These are phyloP conservation scores for Exophiala dermatitidis DNA, from an alignment of 2,329 filamentous ascomycete species.

Conservation along the genomic window DNA sequence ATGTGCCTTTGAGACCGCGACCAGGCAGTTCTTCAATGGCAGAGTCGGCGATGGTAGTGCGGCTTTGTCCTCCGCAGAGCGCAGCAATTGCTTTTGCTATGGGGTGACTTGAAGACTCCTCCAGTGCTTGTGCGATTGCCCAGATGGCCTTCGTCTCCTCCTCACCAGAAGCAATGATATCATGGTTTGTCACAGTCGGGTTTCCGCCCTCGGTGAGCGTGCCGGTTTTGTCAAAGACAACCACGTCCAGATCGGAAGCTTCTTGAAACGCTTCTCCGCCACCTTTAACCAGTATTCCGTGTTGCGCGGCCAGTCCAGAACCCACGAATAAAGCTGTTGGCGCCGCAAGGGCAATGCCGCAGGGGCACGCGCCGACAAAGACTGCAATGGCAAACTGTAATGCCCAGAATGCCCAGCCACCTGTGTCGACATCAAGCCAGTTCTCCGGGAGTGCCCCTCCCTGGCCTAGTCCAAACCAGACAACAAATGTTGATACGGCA, in stretches of 20 bases:
- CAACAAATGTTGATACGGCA: conserved; percentile 41
- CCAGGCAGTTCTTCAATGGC: conserved; percentile 50
- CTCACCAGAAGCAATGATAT: conserved; percentile 30
- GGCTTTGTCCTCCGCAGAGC: conserved; percentile 38
- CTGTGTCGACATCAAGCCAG: conserved; percentile 45
- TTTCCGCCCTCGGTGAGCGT: conserved; percentile 62
- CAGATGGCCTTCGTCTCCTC: conserved; percentile 36
- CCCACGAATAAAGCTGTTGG: conserved; percentile 83
- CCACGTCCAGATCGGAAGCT: conserved; percentile 66
- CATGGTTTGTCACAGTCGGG: conserved; percentile 47
- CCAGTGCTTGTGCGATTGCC: conserved; percentile 44
- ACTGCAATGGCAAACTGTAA: conserved; percentile 69
- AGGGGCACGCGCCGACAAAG: conserved; percentile 81
- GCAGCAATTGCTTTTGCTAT: conserved; percentile 49
- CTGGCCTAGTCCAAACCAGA: conserved; percentile 42
- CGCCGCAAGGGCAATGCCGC: conserved; percentile 74
- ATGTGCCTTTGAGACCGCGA: conserved; percentile 50
- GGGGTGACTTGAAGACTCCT: conserved; percentile 54
- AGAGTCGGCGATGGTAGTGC: conserved; percentile 28
- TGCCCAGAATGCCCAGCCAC: conserved; percentile 47
- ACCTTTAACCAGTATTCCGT: conserved; percentile 75
- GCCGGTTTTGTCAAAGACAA: conserved; percentile 85
- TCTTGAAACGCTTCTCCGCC: conserved; percentile 82
- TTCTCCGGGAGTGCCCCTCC: conserved; percentile 41
- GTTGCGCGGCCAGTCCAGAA: conserved; percentile 67